Evolutionary conservation across 495 filamentous ascomycete species (phyloP).

Genomic region (Aspergillus cavernicola): DNA sequence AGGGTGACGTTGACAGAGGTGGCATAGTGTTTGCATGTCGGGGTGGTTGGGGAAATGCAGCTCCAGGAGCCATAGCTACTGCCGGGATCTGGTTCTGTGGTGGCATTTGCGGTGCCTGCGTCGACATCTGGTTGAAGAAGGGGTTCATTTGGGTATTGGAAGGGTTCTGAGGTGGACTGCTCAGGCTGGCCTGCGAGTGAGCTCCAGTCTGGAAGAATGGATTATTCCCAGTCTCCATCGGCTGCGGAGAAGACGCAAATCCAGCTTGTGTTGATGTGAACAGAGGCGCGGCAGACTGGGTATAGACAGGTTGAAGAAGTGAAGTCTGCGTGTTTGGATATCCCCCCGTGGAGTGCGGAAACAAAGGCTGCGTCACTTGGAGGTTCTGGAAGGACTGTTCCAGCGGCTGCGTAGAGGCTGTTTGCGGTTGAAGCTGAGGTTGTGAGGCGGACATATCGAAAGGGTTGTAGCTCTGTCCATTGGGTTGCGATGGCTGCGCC

Average conservation of each 20-base stretch:
- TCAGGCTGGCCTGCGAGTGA: conserved; percentile 38
- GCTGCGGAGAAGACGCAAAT: conserved; percentile 41
- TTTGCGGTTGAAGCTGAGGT: conserved; percentile 34
- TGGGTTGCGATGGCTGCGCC: conserved; percentile 19
- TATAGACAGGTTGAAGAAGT: conserved; percentile 42
- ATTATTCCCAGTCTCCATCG: conserved; percentile 51
- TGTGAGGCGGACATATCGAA: conserved; percentile 53
- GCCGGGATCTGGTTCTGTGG: conserved; percentile 29
- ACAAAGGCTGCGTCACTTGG: conserved; percentile 67
- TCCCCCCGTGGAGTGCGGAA: conserved; percentile 82
- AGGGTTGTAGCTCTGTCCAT: conserved; percentile 54
- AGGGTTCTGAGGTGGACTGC: conserved; percentile 28
- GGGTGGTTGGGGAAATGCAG: conserved; percentile 20
- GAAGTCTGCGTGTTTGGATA: conserved; percentile 54
- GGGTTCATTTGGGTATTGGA: conserved; percentile 45
- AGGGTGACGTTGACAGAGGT: conserved; percentile 29
- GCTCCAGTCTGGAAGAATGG: conserved; percentile 57
- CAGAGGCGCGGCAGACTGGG: conserved; percentile 58
- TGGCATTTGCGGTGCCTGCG: conserved; percentile 23
- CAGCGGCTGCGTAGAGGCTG: conserved; percentile 56
- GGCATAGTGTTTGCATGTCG: conserved; percentile 47
- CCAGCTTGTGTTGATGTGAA: conserved; percentile 54
- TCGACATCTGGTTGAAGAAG: conserved; percentile 45
- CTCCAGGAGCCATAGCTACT: conserved; percentile 9
- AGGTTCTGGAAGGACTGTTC: conserved; percentile 70